Base-by-base conservation (phyloP, 2,329 filamentous ascomycete species). In the Pseudogymnoascus sp. region DNA sequence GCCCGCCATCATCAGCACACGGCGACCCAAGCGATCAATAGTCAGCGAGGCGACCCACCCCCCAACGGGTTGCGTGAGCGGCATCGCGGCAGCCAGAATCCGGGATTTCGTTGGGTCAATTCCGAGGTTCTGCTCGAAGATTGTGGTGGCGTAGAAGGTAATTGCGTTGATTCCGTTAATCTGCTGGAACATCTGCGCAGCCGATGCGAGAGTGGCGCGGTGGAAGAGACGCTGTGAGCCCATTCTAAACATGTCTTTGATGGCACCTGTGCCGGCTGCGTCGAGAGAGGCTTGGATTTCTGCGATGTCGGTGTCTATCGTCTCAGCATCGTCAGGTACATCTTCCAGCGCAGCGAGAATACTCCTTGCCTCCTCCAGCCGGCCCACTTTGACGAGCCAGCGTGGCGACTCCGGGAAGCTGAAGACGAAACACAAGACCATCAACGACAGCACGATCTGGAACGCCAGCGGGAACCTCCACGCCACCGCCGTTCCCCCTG, bases 1-100 rank as follows among this genome's bases (percentile, higher is more conserved):
- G 59, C 87, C 87, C 65, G 88, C 82, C 13, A 90, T 73, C 85
- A 90, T 89, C 64, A 90, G 79, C 69, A 83, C 82, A 10, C 87
- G 79, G 8, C 87, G 80, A 7, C 87, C 87, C 61, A 89, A 87
- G 0, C 82, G 79, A 69, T 89, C 87, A 0, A 89, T 75, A 0
- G 86, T 89, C 67, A 88, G 88, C 60, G 67, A 68, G 2, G 67
- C 64, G 1, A 69, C 65, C 35, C 67, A 66, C 25, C 64, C 66
- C 15, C 64, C 67, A 5, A 61, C 31, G 0, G 59, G 27, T 29
- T 55, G 59, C 10, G 39, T 36, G 1, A 72, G 65, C 5, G 71
- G 70, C 2, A 74, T 60, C 62, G 79, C 75, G 0, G 84, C 82
- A 5, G 79, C 81, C 15, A 80, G 67, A 35, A 84, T 82, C 1